A percentile compares a stretch with the other conserved stretches of the same genome.
Conservation (phyloP, 345 rosid genomes). For the Rhizophora mangle region DNA sequence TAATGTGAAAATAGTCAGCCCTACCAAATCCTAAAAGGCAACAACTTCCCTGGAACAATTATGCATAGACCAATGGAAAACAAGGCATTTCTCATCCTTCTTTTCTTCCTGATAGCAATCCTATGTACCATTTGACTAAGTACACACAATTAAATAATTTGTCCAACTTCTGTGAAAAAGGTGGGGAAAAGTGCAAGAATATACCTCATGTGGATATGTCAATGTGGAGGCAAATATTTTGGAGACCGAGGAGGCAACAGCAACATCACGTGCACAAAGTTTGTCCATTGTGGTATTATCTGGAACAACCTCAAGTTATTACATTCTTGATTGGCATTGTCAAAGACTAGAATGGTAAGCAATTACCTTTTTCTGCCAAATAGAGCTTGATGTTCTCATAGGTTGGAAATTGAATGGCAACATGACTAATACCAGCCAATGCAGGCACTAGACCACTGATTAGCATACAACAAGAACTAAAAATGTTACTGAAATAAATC, state of each 20-base stretch:
- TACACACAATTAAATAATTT: background rate
- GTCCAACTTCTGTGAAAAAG: background rate
- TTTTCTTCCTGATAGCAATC: no score
- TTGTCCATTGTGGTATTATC: slow-evolving; percentile 61
- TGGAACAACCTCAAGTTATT: slow-evolving; percentile 19
- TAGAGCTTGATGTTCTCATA: slow-evolving; percentile 68
- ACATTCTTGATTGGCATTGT: background rate
- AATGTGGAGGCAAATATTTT: slow-evolving; percentile 86
- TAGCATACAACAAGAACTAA: slow-evolving; percentile 14
- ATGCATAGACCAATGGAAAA: no score
- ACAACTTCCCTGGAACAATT: no score
- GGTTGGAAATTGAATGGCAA: slow-evolving; percentile 85
- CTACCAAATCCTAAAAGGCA: no score
- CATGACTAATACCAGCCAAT: slow-evolving; percentile 88
- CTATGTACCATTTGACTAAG: no score
- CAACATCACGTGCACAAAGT: slow-evolving; percentile 72
- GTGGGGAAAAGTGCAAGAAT: background rate
- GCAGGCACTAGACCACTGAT: slow-evolving; percentile 87
- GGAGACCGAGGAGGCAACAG: slow-evolving; percentile 81
- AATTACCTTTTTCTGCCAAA: slow-evolving; percentile 59
- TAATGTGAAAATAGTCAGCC: no score
- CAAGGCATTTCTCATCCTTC: no score
- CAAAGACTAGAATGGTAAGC: background rate
- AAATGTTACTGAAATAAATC: background rate
- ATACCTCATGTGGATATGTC: slow-evolving; percentile 92